phyloP scores from a whole-genome alignment of 192 early-diverging fungal genomes.

The Backusella macrospora region DNA sequence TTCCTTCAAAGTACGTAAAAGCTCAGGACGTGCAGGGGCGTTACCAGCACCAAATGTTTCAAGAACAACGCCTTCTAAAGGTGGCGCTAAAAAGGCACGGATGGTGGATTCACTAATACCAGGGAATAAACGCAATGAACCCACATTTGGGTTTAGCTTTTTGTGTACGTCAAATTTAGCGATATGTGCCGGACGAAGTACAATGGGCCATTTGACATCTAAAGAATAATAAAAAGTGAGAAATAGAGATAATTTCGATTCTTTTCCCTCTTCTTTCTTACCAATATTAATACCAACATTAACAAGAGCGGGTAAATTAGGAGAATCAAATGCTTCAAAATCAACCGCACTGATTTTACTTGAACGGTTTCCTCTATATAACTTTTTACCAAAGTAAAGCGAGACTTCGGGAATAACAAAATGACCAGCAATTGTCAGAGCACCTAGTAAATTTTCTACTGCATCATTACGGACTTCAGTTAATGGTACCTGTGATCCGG shows the following conservation, averaged over 20 bases:
- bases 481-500: constrained; percentile 96
- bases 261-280: constrained; percentile 29
- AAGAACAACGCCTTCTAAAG: constrained; percentile 88
- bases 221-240: background rate
- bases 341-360: constrained; percentile 78
- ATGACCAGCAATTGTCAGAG: constrained; percentile 96
- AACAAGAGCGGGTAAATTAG: constrained; percentile 88
- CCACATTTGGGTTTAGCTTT: constrained; percentile 83
- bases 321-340: constrained; percentile 85
- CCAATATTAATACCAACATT: constrained; percentile 96
- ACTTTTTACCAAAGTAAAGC: constrained; percentile 92
- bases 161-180: constrained; percentile 86
- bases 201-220: constrained; percentile 91
- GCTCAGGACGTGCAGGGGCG: constrained; percentile 86
- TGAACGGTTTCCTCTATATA: constrained; percentile 90
- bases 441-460: constrained; percentile 94
- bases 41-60: constrained; percentile 98
- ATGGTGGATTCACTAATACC: constrained; percentile 91
- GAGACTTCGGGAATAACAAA: constrained; percentile 96
- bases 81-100: constrained; percentile 80
- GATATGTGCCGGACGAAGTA: constrained; percentile 84
- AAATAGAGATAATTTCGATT: background rate
- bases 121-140: constrained; percentile 89
- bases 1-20: constrained; percentile 80
- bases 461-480: constrained; percentile 98